phyloP scores from a whole-genome alignment of 2,329 filamentous ascomycete genomes.

The Ophiosphaerella herpotricha region DNA sequence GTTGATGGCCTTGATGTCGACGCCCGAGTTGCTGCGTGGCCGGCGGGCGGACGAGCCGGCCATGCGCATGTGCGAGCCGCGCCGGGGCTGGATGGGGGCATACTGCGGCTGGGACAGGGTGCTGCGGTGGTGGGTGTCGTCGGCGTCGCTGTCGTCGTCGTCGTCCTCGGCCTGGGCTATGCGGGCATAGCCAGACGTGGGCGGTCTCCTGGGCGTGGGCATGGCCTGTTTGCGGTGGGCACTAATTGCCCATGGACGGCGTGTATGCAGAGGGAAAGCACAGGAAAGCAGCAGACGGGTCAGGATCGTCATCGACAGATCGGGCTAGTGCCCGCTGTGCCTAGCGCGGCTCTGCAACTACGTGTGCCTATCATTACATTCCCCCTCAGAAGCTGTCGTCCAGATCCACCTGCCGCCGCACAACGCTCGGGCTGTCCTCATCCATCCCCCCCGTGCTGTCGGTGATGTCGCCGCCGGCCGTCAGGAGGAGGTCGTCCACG shows the following conservation, averaged over 20 bases:
- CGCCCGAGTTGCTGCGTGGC: slow-evolving; percentile 77
- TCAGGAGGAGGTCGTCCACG: slow-evolving; percentile 77
- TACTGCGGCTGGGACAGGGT: slow-evolving; percentile 48
- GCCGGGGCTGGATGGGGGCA: slow-evolving; percentile 54
- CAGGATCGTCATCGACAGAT: slow-evolving; percentile 8
- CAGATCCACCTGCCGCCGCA: slow-evolving; percentile 50
- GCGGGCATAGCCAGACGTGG: slow-evolving; percentile 56
- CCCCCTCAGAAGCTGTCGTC: slow-evolving; percentile 53
- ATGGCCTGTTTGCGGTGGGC: slow-evolving; percentile 17
- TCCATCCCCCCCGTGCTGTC: slow-evolving; percentile 51
- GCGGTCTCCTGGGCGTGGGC: slow-evolving; percentile 44
- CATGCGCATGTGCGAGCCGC: slow-evolving; percentile 51
- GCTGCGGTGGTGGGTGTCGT: slow-evolving; percentile 43
- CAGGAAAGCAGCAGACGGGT: too few species aligned
- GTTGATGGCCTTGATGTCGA: slow-evolving; percentile 98
- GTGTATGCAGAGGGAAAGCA: too few species aligned
- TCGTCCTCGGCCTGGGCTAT: slow-evolving; percentile 60
- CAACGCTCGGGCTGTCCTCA: slow-evolving; percentile 55
- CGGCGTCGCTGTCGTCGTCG: slow-evolving; percentile 48
- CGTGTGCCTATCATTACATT: background rate
- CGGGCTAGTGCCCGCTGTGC: slow-evolving; percentile 15
- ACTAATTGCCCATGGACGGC: too few species aligned
- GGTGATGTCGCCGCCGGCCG: slow-evolving; percentile 67
- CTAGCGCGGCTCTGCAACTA: slow-evolving; percentile 4
- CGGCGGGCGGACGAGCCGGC: slow-evolving; percentile 49